Evolutionary conservation across 176 grass and related monocot genomes (phyloP).

Genomic region (Oryza glumipatula): DNA sequence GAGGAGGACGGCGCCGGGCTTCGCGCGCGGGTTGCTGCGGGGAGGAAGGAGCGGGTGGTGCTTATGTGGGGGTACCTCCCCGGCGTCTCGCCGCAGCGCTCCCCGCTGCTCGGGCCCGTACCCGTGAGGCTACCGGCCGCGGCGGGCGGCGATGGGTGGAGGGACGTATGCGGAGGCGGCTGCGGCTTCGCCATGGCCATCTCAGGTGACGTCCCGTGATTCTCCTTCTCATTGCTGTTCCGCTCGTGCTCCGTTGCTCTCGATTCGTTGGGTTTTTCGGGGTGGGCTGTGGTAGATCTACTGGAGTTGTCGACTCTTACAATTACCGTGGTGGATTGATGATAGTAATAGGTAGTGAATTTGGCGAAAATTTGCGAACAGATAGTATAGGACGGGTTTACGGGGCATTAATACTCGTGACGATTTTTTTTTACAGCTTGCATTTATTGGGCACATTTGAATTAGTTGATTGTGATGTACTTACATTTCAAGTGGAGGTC

Average conservation of each 20-base stretch:
- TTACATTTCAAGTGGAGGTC: constrained; percentile 12
- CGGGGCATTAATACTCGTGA: background rate
- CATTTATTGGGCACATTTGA: background rate
- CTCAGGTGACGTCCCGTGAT: constrained; percentile 61
- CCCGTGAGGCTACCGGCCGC: constrained; percentile 63
- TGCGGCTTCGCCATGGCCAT: constrained; percentile 98
- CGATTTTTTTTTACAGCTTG: background rate
- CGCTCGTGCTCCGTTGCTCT: constrained; percentile 16
- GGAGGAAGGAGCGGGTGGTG: constrained; percentile 63
- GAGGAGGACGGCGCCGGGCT: constrained; percentile 35
- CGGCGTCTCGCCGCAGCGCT: constrained; percentile 88
- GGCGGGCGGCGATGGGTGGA: constrained; percentile 71
- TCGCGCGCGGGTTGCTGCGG: background rate
- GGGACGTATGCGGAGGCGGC: constrained; percentile 86
- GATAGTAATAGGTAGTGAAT: background rate
- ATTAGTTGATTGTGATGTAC: constrained; percentile 3
- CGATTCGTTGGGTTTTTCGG: background rate
- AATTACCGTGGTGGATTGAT: background rate
- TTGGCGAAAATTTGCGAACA: background rate
- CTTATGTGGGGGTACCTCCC: constrained; percentile 99
- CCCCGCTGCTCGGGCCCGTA: constrained; percentile 81
- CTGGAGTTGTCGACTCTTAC: background rate
- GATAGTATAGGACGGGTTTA: background rate
- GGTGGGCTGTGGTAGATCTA: constrained; percentile 40
- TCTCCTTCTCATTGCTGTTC: constrained; percentile 25